Base-by-base conservation (phyloP, 805 yeast genomes). In the Lipomyces yamanashiensis region DNA sequence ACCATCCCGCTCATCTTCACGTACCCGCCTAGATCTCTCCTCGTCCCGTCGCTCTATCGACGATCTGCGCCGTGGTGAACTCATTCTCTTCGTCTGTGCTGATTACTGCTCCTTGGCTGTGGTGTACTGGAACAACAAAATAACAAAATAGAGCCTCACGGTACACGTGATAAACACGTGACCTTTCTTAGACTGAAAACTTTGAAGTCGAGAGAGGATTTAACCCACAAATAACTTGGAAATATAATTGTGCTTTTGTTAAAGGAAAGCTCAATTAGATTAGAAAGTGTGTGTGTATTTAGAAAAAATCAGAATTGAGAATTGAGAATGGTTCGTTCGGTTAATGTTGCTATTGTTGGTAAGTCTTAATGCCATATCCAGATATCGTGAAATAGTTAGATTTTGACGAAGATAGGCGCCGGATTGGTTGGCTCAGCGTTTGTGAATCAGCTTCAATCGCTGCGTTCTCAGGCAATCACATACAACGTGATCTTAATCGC, bases 361-460 rank as follows among this genome's bases (percentile, higher is more conserved):
- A 73, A 28, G 55, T 39, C 15, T 3, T 6, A 10, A 5, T n/a
- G 10, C 34, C 17, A 6, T 64, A 48, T 19, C 23, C 4, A 39
- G 13, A 12, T 51, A 34, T n/a, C 33, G 12, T 13, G 12, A 9
- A 49, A 9, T 15, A 0, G 10, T 43, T 9, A 43, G 53, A 12
- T 48, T 36, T 9, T 28, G 28, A 19, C 7, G 13, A 43, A 36
- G 43, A 37, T 37, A 79, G 91, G 92, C 59, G 87, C 98, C 59
- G 99, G 99, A 73, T 95, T 93, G 57, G 98, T 95, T 66, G 99
- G 99, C 64, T 83, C 95, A 33, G 90, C 97, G 57, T 91, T 92
- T 80, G 80, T 95, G 76, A 84, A 83, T 77, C 79, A 80, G 63
- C 77, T 90, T 68, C 83, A 84, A 70, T 63, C 75, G 15, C 61